Evolutionary conservation across 1,139 yeast species (phyloP).

Genomic region (Yamadazyma sp.): DNA sequence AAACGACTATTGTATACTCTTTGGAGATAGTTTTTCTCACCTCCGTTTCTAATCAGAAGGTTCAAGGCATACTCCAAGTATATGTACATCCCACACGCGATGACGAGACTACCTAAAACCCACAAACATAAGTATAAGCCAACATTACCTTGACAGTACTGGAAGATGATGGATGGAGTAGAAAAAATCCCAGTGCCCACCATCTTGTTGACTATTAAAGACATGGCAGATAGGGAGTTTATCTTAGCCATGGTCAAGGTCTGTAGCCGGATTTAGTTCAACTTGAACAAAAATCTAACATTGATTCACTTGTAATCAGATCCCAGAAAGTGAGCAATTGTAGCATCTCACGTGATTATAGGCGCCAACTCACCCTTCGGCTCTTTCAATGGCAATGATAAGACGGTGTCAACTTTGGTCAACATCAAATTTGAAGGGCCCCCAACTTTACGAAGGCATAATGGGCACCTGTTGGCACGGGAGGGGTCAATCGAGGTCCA

Average conservation of each 20-base stretch:
- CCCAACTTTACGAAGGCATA: too few species aligned
- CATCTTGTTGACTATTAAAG: constrained; percentile 50
- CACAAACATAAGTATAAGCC: constrained; percentile 41
- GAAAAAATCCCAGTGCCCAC: constrained; percentile 53
- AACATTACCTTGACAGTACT: constrained; percentile 44
- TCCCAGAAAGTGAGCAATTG: neutral
- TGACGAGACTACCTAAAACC: constrained; percentile 44
- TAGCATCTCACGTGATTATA: constrained; percentile 1
- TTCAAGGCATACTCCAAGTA: constrained; percentile 50
- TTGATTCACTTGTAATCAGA: neutral
- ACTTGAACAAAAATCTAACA: too few species aligned
- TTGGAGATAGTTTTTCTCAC: constrained; percentile 51
- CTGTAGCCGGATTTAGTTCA: too few species aligned
- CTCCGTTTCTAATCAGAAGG: constrained; percentile 48
- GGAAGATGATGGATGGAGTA: constrained; percentile 49
- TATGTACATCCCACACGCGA: constrained; percentile 47
- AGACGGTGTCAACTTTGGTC: neutral
- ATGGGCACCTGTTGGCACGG: too few species aligned
- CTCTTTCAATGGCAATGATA: neutral
- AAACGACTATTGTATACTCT: constrained; percentile 40
- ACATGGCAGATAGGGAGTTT: constrained; percentile 20
- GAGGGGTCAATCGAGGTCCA: too few species aligned
- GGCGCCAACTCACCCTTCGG: neutral
- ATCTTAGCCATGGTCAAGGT: constrained; percentile 6
- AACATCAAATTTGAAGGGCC: too few species aligned